phyloP scores from a whole-genome alignment of 2,329 filamentous ascomycete species.

The Botryotinia globosa region DNA sequence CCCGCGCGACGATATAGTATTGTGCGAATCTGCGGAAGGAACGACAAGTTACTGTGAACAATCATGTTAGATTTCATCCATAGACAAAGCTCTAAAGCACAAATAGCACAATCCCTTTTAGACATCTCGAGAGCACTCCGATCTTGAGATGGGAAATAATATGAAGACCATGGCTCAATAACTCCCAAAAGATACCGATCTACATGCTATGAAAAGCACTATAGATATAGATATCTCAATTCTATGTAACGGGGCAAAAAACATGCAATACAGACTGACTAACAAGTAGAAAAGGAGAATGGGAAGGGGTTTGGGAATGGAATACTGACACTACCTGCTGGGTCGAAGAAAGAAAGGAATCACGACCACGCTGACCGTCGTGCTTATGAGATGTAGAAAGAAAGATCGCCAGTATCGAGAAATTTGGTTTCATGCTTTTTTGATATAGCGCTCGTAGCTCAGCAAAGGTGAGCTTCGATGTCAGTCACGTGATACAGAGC shows the following conservation, averaged over 20 bases:
- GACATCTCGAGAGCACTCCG: neutral
- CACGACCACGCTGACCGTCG: neutral
- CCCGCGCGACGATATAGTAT: neutral
- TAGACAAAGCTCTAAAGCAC: neutral
- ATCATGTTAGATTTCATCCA: neutral
- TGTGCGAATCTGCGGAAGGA: neutral
- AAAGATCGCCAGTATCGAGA: neutral
- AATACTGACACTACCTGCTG: neutral
- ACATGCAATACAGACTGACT: neutral
- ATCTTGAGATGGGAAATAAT: neutral
- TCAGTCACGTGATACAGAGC: neutral
- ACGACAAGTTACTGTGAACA: neutral
- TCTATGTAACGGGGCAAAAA: neutral
- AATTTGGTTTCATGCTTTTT: neutral
- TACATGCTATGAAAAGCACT: neutral
- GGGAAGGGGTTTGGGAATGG: neutral
- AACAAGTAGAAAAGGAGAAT: neutral
- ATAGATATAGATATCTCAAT: neutral
- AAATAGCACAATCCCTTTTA: neutral
- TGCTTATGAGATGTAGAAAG: neutral
- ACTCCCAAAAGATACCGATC: neutral
- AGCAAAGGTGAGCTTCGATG: neutral
- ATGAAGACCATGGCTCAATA: neutral
- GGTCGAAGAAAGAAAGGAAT: neutral
- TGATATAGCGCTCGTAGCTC: neutral